Evolutionary conservation across 139 green algal genomes (phyloP).

Genomic region (Chlorokybus atmophyticus): DNA sequence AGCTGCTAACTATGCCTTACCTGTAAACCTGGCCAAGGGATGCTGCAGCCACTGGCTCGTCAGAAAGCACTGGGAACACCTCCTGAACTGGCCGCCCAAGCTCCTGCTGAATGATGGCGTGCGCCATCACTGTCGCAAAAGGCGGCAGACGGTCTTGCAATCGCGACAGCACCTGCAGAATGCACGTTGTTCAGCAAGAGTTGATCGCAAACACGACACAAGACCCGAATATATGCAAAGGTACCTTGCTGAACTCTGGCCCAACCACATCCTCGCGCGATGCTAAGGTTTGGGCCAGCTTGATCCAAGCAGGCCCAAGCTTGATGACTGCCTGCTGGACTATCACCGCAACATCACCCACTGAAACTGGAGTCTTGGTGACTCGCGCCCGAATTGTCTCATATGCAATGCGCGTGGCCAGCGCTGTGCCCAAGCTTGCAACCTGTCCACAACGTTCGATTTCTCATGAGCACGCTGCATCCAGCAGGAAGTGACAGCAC

Average conservation of each 20-base stretch:
- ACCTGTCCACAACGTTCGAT: neutral
- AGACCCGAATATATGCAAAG: too few relatives aligned
- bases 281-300: conserved; percentile 21
- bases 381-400: neutral
- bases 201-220: too few relatives aligned
- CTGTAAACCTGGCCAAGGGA: conserved; percentile 66
- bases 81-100: conserved; percentile 50
- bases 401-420: neutral
- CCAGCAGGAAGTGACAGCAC: neutral
- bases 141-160: conserved; percentile 31
- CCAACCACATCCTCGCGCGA: conserved; percentile 11
- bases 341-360: neutral
- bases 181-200: too few relatives aligned
- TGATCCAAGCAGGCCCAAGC: conserved; percentile 21
- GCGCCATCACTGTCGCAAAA: conserved; percentile 24
- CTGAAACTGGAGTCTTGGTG: neutral
- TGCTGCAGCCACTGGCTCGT: conserved; percentile 65
- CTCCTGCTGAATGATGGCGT: conserved; percentile 40
- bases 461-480: neutral
- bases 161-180: conserved; percentile 4
- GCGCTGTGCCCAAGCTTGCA: neutral
- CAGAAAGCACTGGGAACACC: conserved; percentile 64
- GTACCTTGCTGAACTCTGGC: conserved; percentile 3
- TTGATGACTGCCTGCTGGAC: conserved; percentile 6
- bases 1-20: neutral